Evolutionary conservation across 768 basidiomycete species (phyloP).

Genomic region (Auricularia sp.): DNA sequence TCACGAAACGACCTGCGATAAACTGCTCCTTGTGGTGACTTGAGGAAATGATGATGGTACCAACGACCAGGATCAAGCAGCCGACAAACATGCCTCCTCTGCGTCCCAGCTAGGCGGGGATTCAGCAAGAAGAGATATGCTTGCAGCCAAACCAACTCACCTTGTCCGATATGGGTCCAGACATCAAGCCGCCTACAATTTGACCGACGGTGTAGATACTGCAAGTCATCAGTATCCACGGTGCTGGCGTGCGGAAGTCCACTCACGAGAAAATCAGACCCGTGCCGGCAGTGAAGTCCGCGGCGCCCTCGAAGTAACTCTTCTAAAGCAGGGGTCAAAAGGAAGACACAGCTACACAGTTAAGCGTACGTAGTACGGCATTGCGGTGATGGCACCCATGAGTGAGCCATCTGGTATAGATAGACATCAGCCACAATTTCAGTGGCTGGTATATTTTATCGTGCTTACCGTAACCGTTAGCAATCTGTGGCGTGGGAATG

Average conservation of each 20-base stretch:
- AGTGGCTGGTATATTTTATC: not conserved
- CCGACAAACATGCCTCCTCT: constrained; percentile 19
- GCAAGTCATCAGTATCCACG: not conserved
- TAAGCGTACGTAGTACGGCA: not conserved
- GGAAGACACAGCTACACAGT: not conserved
- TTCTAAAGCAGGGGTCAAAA: not conserved
- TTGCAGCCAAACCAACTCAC: not conserved
- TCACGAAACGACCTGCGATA: constrained; percentile 14
- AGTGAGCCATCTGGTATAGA: not conserved
- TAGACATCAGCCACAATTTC: not conserved
- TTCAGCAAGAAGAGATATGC: not conserved
- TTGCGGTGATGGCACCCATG: not conserved
- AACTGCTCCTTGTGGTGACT: constrained; percentile 11
- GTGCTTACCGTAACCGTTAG: not conserved
- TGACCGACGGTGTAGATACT: not conserved
- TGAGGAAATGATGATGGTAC: constrained; percentile 10
- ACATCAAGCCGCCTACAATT: not conserved
- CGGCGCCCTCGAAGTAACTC: not conserved
- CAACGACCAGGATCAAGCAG: constrained; percentile 11
- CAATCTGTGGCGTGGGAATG: not conserved
- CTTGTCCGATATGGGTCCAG: not conserved
- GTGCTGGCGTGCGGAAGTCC: not conserved
- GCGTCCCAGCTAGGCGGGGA: constrained; percentile 9
- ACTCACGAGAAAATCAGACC: not conserved
- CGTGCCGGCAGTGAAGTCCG: not conserved